Evolutionary conservation across 306 rosid genomes (phyloP), one percentile per base, ranked within the genome.

Genomic region (Senna siamea): DNA sequence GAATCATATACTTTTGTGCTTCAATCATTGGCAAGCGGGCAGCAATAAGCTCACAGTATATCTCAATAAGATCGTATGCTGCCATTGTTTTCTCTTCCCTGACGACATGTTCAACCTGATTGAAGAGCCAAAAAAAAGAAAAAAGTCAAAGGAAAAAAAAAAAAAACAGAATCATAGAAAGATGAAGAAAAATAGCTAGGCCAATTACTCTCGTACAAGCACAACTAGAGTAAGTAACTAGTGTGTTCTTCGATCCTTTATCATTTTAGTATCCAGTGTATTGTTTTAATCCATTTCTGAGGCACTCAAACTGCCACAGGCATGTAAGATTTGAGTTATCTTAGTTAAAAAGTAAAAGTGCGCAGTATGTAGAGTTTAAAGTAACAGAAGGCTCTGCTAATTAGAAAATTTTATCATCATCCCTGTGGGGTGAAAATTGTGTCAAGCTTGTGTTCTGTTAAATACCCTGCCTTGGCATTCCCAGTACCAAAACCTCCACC

Each of bases 81-180:
- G 92, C 89, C 82, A 78, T 76, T 9, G 87, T 83, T 89, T 92
- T 94, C 88, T 94, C 99, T 80, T 94, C 99, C 79, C 97, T 87
- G 65, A 86, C 76, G 62, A 94, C 91, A 86, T 94, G 99, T 82
- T 94, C 99, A 81, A 94, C 96, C 97, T 94, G 83, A 85, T 78
- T 11, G 70, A 8, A 65, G n/a, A 46, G 76, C 41, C 30, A 26
- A 3, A 26, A 26, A 26, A 37, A 22, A 14, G 9, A 19, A 17
- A 61, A 57, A 57, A 69, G 47, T 68, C 48, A 78, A 68, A 26
- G n/a, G 37, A 63, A 14, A 70, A 37, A 13, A 26, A 5, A n/a
- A 56, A 18, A 58, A 53, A n/a, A 35, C 6, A 15, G 18, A 13
- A 61, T 61, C 51, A 66, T 22, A 26, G 12, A 37, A 74, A 50